Evolutionary conservation across 1,284 basidiomycete species (phyloP), one percentile per base, ranked within the genome.

Genomic region (Moesziomyces parantarcticus): DNA sequence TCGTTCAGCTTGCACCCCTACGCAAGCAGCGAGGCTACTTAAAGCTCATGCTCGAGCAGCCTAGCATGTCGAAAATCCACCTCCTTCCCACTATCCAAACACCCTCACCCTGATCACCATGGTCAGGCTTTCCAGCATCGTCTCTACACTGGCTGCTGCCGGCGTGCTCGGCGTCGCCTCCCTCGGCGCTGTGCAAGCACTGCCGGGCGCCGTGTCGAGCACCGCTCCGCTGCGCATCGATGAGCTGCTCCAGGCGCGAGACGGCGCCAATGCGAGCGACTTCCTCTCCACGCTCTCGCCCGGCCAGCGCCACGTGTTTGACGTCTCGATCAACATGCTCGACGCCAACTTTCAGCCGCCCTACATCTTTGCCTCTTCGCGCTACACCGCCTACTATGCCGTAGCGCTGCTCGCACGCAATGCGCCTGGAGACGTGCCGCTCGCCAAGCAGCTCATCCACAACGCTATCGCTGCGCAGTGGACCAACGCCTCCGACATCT

Each of bases 351-450:
- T 59, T 43, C 57, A 65, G 41, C 57, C 63, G 8, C 63, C 63
- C 7, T 65, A 41, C 57, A 55, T 65, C 40, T 67, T 67, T 48
- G 64, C 32, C 11, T 67, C 64, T 9, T 61, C 64, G 23, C 58
- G 64, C 34, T 67, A 67, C 58, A 61, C 58, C 1, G 64, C 58
- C 26, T 67, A 67, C 58, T 67, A 67, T 23, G 64, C 64, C 23
- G 58, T 67, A 22, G 61, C 64, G 32, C 49, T 67, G 9, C 58
- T 67, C 2, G 64, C 64, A 13, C 58, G 64, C 13, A 67, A 67
- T 23, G 54, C 44, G 20, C 64, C 64, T n/a, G 64, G 64, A 7
- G 64, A 67, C 32, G 58, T 48, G 40, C 52, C 41, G 5, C 50
- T 67, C 8, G 64, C 64, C 4, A 61, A 57, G 21, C 45, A 60